A percentile compares a stretch with the other conserved stretches of the same genome.
These are phyloP conservation scores for Trypanosoma avium DNA, from an alignment of 208 protist species.

Conservation along the genomic window DNA sequence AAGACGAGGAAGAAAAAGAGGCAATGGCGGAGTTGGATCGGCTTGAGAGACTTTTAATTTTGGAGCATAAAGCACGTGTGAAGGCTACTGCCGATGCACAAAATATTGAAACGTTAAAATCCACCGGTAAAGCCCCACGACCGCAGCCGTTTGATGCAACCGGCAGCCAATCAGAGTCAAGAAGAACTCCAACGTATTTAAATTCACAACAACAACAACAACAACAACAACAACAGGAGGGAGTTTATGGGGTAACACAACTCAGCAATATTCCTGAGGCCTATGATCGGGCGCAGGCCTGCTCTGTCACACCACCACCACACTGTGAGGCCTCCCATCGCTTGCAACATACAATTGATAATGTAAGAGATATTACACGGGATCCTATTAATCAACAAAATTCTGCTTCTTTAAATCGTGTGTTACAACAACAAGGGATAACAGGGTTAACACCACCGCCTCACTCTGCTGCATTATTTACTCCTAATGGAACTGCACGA, in stretches of 20 bases:
- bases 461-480: constrained; percentile 6
- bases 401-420: constrained; percentile 31
- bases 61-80: constrained; percentile 86
- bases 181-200: too few species aligned
- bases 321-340: constrained; percentile 74
- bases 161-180: neutral
- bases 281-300: constrained; percentile 60
- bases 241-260: too few species aligned
- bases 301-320: constrained; percentile 63
- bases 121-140: constrained; percentile 33
- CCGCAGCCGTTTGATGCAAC: constrained; percentile 42
- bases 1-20: constrained; percentile 48
- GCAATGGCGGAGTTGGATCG: constrained; percentile 76
- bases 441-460: constrained; percentile 1
- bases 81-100: constrained; percentile 66
- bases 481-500: neutral
- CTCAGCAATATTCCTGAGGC: constrained; percentile 54
- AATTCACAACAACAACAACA: too few species aligned
- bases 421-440: constrained; percentile 31
- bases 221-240: too few species aligned
- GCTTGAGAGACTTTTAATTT: constrained; percentile 85
- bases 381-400: constrained; percentile 70
- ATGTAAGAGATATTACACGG: constrained; percentile 53
- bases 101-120: constrained; percentile 32
- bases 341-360: constrained; percentile 74